These are phyloP conservation scores for Sophora flavescens DNA, from an alignment of 306 rosid species.

Conservation along the genomic window DNA sequence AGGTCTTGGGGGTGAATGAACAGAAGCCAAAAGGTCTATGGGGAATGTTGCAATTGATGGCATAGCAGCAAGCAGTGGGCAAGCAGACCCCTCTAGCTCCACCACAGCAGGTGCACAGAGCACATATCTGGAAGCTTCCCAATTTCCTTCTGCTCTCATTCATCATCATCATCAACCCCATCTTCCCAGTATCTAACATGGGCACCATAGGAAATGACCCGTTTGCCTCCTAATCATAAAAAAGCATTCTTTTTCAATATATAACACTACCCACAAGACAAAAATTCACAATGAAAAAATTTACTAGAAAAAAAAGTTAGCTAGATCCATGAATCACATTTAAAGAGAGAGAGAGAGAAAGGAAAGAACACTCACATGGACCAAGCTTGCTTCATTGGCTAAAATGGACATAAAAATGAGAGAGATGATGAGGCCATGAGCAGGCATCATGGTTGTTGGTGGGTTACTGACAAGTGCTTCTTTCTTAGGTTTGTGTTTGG, in stretches of 20 bases:
- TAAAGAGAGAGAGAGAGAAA: not conserved
- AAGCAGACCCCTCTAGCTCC: slow-evolving; percentile 90
- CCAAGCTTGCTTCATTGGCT: slow-evolving; percentile 58
- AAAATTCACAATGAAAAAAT: slow-evolving; percentile 11
- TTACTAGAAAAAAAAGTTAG: not conserved
- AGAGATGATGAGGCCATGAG: slow-evolving; percentile 63
- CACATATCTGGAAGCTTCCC: slow-evolving; percentile 93
- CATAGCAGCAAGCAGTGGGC: slow-evolving; percentile 99
- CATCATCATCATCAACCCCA: slow-evolving; percentile 71
- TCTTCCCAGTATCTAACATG: slow-evolving; percentile 64
- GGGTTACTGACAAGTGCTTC: slow-evolving; percentile 48
- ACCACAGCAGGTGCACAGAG: slow-evolving; percentile 96
- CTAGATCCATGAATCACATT: slow-evolving; percentile 34
- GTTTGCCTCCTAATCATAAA: slow-evolving; percentile 69
- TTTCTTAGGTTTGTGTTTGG: slow-evolving; percentile 47
- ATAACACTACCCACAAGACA: slow-evolving; percentile 47
- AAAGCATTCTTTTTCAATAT: slow-evolving; percentile 48
- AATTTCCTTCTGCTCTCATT: slow-evolving; percentile 84
- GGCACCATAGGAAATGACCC: slow-evolving; percentile 77
- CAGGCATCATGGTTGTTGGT: slow-evolving; percentile 62
- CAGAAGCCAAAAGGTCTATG: slow-evolving; percentile 97
- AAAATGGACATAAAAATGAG: slow-evolving; percentile 68
- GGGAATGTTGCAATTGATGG: slow-evolving; percentile 98
- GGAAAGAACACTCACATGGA: slow-evolving; percentile 63
- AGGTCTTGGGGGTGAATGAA: slow-evolving; percentile 95